Conservation (phyloP, 2,329 filamentous ascomycete species). For the Epicoccum sorghinum region DNA sequence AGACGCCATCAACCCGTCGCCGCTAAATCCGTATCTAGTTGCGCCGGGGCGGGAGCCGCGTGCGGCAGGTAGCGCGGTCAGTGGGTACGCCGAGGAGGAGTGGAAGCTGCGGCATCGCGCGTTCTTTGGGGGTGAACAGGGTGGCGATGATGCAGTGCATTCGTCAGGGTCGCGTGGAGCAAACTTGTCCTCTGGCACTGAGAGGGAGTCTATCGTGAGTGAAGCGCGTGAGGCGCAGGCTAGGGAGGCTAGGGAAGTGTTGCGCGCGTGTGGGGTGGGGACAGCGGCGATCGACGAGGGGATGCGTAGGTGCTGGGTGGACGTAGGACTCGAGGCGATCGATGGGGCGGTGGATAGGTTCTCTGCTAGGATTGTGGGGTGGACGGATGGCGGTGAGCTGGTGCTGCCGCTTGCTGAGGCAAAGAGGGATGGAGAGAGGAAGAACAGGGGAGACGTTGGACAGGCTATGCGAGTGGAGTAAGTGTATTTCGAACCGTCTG, state of each 20-base stretch:
- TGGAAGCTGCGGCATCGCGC: constrained; percentile 8
- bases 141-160: too few species aligned
- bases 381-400: constrained; percentile 30
- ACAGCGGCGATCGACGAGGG: background rate
- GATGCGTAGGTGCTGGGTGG: constrained; percentile 23
- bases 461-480: background rate
- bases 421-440: background rate
- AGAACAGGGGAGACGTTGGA: background rate
- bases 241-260: background rate
- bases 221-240: constrained; percentile 7
- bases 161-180: too few species aligned
- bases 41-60: background rate
- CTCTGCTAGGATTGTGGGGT: constrained; percentile 29
- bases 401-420: constrained; percentile 26
- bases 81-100: background rate
- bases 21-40: constrained; percentile 5
- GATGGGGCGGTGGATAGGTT: constrained; percentile 29
- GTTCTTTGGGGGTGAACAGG: background rate
- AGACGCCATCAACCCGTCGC: background rate
- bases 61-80: too few species aligned
- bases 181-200: too few species aligned
- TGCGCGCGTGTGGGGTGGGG: background rate
- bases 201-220: background rate
- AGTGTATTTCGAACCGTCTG: background rate
- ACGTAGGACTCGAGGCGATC: constrained; percentile 24